phyloP scores from a whole-genome alignment of 139 green algal species.

The Auxenochlorella protothecoides region DNA sequence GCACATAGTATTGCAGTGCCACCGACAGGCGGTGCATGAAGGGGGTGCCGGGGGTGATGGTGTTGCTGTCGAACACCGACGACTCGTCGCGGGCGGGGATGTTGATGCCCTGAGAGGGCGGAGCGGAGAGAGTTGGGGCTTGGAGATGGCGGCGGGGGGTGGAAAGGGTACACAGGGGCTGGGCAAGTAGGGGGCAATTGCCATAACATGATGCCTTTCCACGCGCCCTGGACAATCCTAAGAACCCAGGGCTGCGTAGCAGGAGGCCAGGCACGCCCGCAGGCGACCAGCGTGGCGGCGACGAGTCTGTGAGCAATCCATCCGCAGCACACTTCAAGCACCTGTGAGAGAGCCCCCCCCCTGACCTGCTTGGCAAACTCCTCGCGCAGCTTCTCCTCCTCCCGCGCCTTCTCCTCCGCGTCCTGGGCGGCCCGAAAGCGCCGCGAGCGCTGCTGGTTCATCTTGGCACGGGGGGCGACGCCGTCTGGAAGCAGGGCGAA shows the following conservation, averaged over 20 bases:
- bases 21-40: slow-evolving; percentile 95
- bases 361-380: slow-evolving; percentile 76
- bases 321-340: neutral
- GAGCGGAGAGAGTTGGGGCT: neutral
- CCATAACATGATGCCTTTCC: slow-evolving; percentile 34
- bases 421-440: slow-evolving; percentile 92
- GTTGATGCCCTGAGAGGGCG: slow-evolving; percentile 28
- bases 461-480: slow-evolving; percentile 95
- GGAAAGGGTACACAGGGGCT: too few relatives aligned
- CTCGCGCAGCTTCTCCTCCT: slow-evolving; percentile 79
- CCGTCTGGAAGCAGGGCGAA: slow-evolving; percentile 55
- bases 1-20: slow-evolving; percentile 96
- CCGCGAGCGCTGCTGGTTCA: slow-evolving; percentile 98
- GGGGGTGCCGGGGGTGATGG: slow-evolving; percentile 96
- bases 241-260: neutral
- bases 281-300: too few relatives aligned
- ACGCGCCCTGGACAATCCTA: too few relatives aligned
- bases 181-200: neutral
- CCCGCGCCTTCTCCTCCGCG: slow-evolving; percentile 60
- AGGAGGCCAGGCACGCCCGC: neutral
- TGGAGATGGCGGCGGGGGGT: neutral
- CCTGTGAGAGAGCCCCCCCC: too few relatives aligned
- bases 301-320: neutral
- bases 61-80: slow-evolving; percentile 87
- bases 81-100: slow-evolving; percentile 62